Percentiles rank a stretch among this genome's conserved stretches.
Conservation (phyloP, 192 early-diverging fungal species). For the Martensiomyces pterosporus region DNA sequence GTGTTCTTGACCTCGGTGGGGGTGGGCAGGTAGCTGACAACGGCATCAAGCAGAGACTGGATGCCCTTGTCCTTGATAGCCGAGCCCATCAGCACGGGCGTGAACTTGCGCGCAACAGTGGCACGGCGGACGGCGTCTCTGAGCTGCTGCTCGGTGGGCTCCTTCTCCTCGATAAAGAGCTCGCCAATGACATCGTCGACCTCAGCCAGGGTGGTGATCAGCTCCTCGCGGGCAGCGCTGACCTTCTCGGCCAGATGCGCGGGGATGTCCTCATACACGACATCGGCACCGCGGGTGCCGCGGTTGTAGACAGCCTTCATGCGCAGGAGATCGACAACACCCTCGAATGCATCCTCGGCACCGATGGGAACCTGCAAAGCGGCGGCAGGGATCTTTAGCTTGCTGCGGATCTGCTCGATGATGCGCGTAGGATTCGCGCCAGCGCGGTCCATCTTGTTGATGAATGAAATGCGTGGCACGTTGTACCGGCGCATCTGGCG, state of each 20-base stretch:
- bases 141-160: conserved; percentile 65
- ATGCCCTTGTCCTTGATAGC: conserved; percentile 84
- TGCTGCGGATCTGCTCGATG: conserved; percentile 74
- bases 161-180: conserved; percentile 73
- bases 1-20: conserved; percentile 69
- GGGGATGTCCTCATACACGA: conserved; percentile 72
- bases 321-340: conserved; percentile 86
- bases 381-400: conserved; percentile 73
- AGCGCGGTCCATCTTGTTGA: conserved; percentile 89
- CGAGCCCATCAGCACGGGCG: conserved; percentile 82
- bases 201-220: conserved; percentile 73
- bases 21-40: conserved; percentile 66
- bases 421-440: conserved; percentile 80
- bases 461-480: conserved; percentile 81
- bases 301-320: conserved; percentile 89
- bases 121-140: conserved; percentile 70
- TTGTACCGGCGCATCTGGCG: conserved; percentile 88
- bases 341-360: conserved; percentile 78
- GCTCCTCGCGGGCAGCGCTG: conserved; percentile 65
- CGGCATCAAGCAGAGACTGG: conserved; percentile 70
- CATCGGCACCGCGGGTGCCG: conserved; percentile 74
- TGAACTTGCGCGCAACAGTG: conserved; percentile 73
- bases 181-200: conserved; percentile 83
- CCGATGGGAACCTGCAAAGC: conserved; percentile 85
- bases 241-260: conserved; percentile 59